Evolutionary conservation across 2,329 filamentous ascomycete genomes (phyloP).

Genomic region (Alternaria sp.): DNA sequence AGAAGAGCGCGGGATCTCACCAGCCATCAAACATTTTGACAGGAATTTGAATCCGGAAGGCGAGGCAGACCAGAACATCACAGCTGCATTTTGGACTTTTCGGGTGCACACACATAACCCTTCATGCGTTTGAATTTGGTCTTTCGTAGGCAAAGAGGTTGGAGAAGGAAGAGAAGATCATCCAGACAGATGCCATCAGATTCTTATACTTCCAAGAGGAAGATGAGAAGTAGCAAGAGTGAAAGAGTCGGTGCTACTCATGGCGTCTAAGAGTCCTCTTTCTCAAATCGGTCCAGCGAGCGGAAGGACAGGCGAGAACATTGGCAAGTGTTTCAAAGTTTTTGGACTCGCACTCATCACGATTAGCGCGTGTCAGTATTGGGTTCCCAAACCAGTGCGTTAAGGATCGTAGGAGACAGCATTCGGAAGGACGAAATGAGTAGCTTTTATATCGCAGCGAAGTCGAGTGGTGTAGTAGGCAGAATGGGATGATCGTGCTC

Average conservation of each 20-base stretch:
- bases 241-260: too few relatives aligned
- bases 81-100: not conserved
- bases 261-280: too few relatives aligned
- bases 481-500: not conserved
- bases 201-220: too few relatives aligned
- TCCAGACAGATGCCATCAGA: not conserved
- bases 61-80: too few relatives aligned
- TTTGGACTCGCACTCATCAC: not conserved
- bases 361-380: fast-evolving
- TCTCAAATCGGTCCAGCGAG: too few relatives aligned
- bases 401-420: not conserved
- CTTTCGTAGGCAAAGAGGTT: not conserved
- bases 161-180: not conserved
- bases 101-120: not conserved
- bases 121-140: not conserved
- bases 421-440: fast-evolving
- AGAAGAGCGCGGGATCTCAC: not conserved
- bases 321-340: too few relatives aligned
- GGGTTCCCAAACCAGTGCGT: not conserved
- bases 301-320: not conserved
- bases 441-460: not conserved
- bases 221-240: too few relatives aligned
- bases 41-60: too few relatives aligned
- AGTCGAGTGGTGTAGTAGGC: not conserved
- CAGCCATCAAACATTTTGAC: too few relatives aligned